A percentile compares a stretch with the other conserved stretches of the same genome.
Evolutionary conservation across 2,329 filamentous ascomycete species (phyloP).

Genomic region (Colletotrichum spaethianum): DNA sequence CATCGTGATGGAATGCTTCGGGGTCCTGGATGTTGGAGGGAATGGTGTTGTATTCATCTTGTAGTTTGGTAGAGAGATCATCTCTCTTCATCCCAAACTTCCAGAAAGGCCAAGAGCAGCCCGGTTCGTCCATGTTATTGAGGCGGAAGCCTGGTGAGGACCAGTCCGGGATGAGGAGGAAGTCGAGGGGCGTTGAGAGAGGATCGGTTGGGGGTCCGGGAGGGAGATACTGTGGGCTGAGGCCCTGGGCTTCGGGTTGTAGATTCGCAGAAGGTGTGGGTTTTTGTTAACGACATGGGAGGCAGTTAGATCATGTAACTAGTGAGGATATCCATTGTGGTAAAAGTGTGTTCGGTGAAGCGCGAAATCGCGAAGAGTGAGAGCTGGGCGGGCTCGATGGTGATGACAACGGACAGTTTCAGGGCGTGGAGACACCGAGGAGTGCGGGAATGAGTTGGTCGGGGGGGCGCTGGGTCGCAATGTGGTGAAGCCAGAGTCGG

Average conservation of each 20-base stretch:
- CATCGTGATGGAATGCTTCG: slow-evolving; percentile 73
- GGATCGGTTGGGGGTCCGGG: slow-evolving; percentile 9
- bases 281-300: slow-evolving; percentile 28
- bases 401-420: slow-evolving; percentile 40
- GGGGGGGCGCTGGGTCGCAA: slow-evolving; percentile 39
- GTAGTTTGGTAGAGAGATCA: slow-evolving; percentile 70
- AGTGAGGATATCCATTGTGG: slow-evolving; percentile 17
- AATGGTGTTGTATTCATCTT: slow-evolving; percentile 73
- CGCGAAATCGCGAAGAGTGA: slow-evolving; percentile 8
- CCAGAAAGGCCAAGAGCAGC: slow-evolving; percentile 71
- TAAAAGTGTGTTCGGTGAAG: not conserved
- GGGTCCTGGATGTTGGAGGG: slow-evolving; percentile 70
- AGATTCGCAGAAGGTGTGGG: slow-evolving; percentile 3
- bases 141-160: not conserved
- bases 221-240: slow-evolving; percentile 21
- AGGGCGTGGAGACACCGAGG: slow-evolving; percentile 41
- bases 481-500: slow-evolving; percentile 38
- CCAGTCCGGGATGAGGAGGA: not conserved
- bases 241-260: slow-evolving; percentile 30
- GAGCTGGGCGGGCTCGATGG: slow-evolving; percentile 27
- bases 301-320: slow-evolving; percentile 25
- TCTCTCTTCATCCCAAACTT: slow-evolving; percentile 74
- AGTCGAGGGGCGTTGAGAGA: slow-evolving; percentile 12
- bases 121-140: slow-evolving; percentile 67
- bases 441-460: slow-evolving; percentile 39